Evolutionary conservation across 202 grass and related monocot genomes (phyloP).

Genomic region (Carex arenaria): DNA sequence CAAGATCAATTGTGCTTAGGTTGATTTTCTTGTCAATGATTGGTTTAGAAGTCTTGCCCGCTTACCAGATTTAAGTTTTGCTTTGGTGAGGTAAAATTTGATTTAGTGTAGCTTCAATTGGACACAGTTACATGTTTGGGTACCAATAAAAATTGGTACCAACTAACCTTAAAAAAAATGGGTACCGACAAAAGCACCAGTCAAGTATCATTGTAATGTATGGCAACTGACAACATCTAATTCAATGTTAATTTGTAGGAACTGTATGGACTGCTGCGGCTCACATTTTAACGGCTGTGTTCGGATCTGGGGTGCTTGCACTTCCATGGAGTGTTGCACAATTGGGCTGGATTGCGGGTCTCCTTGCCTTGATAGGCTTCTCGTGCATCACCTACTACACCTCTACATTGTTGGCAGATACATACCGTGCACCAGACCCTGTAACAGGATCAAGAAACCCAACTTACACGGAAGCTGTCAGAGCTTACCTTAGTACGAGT

Average conservation of each 20-base stretch:
- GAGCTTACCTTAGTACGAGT: conserved; percentile 69
- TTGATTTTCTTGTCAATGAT: background rate
- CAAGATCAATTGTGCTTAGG: background rate
- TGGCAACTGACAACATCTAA: background rate
- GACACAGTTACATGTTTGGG: background rate
- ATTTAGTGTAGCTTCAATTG: background rate
- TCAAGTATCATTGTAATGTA: background rate
- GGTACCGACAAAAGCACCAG: background rate
- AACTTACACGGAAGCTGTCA: conserved; percentile 73
- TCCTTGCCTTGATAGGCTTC: conserved; percentile 56
- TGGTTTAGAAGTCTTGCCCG: background rate
- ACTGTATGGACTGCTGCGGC: conserved; percentile 75
- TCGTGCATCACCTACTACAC: conserved; percentile 91
- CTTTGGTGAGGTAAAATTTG: background rate
- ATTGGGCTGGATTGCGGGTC: conserved; percentile 75
- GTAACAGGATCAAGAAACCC: conserved; percentile 61
- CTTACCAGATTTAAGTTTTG: background rate
- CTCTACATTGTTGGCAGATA: conserved; percentile 68
- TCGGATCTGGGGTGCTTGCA: conserved; percentile 90
- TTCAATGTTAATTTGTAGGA: conserved; percentile 28
- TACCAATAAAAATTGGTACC: background rate
- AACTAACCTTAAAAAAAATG: background rate
- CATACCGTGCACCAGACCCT: conserved; percentile 77
- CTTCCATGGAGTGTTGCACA: conserved; percentile 90
- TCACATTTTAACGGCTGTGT: conserved; percentile 92